Percentiles rank a stretch among this genome's conserved stretches.
phyloP scores from a whole-genome alignment of 352 stramenopile genomes.

The Globisporangium okanoganense region DNA sequence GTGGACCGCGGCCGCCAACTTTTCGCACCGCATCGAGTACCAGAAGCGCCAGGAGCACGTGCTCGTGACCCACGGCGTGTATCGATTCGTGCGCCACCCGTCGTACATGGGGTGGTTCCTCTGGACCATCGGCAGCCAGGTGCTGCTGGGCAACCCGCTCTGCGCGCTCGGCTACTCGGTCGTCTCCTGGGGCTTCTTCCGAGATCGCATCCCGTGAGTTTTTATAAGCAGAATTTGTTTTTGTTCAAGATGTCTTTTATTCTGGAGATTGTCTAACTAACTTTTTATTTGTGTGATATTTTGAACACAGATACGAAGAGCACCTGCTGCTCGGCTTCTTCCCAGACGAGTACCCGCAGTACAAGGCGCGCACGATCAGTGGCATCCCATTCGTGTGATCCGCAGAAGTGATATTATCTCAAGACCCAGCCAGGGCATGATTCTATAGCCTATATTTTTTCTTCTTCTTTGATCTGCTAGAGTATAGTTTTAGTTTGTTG shows the following conservation, averaged over 20 bases:
- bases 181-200: slow-evolving; percentile 94
- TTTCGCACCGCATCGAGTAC: slow-evolving; percentile 95
- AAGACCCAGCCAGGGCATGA: background rate
- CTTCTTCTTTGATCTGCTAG: background rate
- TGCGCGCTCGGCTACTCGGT: slow-evolving; percentile 83
- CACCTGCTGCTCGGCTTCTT: slow-evolving; percentile 89
- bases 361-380: slow-evolving; percentile 85
- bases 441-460: background rate
- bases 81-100: slow-evolving; percentile 92
- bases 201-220: slow-evolving; percentile 89
- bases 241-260: no score
- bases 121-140: slow-evolving; percentile 94
- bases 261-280: background rate
- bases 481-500: slow-evolving; percentile 4
- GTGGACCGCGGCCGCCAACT: slow-evolving; percentile 92
- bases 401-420: background rate
- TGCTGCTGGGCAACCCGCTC: slow-evolving; percentile 91
- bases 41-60: slow-evolving; percentile 91
- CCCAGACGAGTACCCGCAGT: slow-evolving; percentile 89
- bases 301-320: slow-evolving; percentile 86
- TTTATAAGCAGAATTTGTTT: no score
- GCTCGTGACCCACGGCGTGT: slow-evolving; percentile 92
- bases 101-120: slow-evolving; percentile 97
- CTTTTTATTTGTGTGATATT: background rate
- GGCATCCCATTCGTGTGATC: slow-evolving; percentile 90